Evolutionary conservation across 306 rosid genomes (phyloP), one percentile per base, ranked within the genome.

Genomic region (Cucumis melo): DNA sequence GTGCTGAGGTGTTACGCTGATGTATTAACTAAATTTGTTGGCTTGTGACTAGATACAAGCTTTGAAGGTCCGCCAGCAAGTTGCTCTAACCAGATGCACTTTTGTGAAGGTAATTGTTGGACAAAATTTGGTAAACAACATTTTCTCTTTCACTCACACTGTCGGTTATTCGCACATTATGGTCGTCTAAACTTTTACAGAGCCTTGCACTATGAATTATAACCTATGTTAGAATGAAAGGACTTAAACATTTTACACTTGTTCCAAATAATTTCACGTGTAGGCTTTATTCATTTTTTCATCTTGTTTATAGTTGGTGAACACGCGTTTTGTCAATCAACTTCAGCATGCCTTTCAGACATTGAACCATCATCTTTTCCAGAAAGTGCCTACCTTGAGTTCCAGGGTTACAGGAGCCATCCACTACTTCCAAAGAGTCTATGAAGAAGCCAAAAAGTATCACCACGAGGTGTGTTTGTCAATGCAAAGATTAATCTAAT

Each of bases 381-480:
- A 83, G 34, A 74, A 80, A 80, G 72, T 73, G 61, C 51, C 86
- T 71, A 46, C 54, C 53, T 57, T 75, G 77, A 78, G 65, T 39
- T 87, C 88, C 76, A 77, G 62, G 79, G 61, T 84, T 81, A 83
- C 91, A 81, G 79, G 57, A 83, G 86, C 88, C 80, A 65, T 75
- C 82, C 80, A 85, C 74, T 87, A 84, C 81, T 65, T 87, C 75
- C 81, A 88, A 82, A 81, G 81, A 74, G 80, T 67, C 75, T 87
- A 79, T 79, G 53, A 76, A 36, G 76, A 76, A 73, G 79, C 82
- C 21, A 88, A 84, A 82, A 86, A 75, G 76, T 87, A 87, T 84
- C 97, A 94, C 80, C 98, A 89, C 66, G 82, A 90, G 98, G 97
- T 94, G 65, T 75, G 62, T 62, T 80, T 51, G 75, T 39, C 63